Conservation (phyloP, 148 eudicot genomes). For the Camellia sinensis region DNA sequence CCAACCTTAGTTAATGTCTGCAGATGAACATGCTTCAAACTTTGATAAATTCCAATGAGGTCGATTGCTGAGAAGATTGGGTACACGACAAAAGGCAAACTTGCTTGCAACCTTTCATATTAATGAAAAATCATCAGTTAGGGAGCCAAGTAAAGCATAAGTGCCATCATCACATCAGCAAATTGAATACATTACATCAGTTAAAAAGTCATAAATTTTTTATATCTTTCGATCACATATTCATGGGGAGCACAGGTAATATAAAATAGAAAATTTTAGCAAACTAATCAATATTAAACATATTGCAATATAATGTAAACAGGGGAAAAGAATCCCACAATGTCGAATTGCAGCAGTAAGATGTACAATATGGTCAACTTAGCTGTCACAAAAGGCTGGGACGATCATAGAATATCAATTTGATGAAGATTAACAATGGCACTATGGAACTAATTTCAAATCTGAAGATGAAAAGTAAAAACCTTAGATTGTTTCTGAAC, state of each 20-base stretch:
- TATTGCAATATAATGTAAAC: background rate
- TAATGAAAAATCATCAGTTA: constrained; percentile 19
- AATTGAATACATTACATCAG: background rate
- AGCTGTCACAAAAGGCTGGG: background rate
- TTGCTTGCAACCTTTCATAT: constrained; percentile 66
- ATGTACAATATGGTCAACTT: background rate
- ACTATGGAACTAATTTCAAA: background rate
- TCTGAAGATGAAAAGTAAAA: constrained; percentile 17
- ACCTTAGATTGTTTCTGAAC: constrained; percentile 69
- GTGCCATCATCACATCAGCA: background rate
- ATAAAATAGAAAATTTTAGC: background rate
- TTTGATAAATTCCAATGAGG: constrained; percentile 82
- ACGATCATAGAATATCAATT: background rate
- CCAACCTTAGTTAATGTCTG: constrained; percentile 93
- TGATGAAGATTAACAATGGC: background rate
- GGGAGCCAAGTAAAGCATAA: background rate
- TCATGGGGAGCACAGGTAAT: background rate
- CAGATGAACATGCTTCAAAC: constrained; percentile 89
- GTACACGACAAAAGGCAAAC: constrained; percentile 76
- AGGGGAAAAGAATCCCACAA: background rate
- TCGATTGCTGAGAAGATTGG: constrained; percentile 83
- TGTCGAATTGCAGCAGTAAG: background rate
- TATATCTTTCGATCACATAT: background rate
- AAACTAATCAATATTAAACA: background rate
- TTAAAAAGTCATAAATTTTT: background rate